Evolutionary conservation across 306 rosid species (phyloP).

Genomic region (Cucurbita pepo): DNA sequence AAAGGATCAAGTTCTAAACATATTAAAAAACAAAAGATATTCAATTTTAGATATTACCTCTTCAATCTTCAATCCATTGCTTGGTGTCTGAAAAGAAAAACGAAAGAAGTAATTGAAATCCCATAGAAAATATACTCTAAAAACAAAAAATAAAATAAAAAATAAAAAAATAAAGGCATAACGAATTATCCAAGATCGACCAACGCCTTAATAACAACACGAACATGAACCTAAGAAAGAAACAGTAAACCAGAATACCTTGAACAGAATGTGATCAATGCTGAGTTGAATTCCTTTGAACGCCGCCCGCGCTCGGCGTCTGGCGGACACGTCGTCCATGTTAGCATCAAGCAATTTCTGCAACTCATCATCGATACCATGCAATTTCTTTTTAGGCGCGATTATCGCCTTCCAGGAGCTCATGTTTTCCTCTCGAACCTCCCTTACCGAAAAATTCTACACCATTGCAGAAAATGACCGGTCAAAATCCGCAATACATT

Average conservation of each 20-base stretch:
- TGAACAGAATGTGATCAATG: slow-evolving; percentile 67
- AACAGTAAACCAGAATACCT: slow-evolving; percentile 17
- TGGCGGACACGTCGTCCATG: slow-evolving; percentile 55
- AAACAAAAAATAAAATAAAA: not conserved
- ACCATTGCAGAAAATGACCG: not conserved
- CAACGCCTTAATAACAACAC: not conserved
- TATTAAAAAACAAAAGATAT: not conserved
- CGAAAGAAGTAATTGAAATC: not conserved
- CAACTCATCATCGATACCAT: slow-evolving; percentile 37
- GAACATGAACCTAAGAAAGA: not conserved
- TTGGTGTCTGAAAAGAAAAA: slow-evolving; percentile 45
- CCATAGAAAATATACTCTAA: not conserved
- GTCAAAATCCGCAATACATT: slow-evolving; percentile 8
- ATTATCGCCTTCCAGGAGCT: slow-evolving; percentile 12
- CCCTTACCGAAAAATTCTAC: slow-evolving; percentile 5
- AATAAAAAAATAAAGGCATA: not conserved
- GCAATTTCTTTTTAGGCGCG: slow-evolving; percentile 27
- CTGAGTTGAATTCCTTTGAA: slow-evolving; percentile 69
- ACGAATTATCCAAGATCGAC: not conserved
- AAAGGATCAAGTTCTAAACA: not conserved
- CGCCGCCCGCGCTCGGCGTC: slow-evolving; percentile 71
- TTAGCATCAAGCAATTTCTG: slow-evolving; percentile 45
- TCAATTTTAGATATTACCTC: slow-evolving; percentile 38
- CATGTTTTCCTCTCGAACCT: slow-evolving; percentile 13
- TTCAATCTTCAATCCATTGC: slow-evolving; percentile 42